Evolutionary conservation across 768 basidiomycete genomes (phyloP).

Genomic region (Collybiopsis luxurians): DNA sequence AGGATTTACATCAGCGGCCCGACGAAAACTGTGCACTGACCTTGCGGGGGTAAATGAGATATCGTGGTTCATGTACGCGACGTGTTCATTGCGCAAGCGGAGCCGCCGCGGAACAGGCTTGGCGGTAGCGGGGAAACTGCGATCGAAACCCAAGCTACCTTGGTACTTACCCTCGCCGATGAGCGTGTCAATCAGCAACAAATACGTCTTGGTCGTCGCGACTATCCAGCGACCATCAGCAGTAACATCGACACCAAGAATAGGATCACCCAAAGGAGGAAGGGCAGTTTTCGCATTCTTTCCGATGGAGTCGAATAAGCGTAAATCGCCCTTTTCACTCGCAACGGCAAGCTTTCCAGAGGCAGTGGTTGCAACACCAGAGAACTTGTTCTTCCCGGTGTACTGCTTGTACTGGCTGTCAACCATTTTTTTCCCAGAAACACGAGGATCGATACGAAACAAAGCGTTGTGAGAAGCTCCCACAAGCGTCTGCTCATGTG

Average conservation of each 20-base stretch:
- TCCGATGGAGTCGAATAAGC: conserved; percentile 92
- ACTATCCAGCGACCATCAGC: conserved; percentile 93
- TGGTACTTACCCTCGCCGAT: conserved; percentile 89
- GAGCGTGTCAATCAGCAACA: conserved; percentile 91
- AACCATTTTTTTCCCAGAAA: conserved; percentile 90
- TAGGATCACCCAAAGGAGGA: conserved; percentile 93
- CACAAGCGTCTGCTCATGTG: conserved; percentile 88
- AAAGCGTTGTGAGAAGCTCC: conserved; percentile 93
- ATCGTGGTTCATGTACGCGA: conserved; percentile 88
- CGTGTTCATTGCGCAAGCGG: conserved; percentile 87
- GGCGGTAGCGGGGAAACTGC: conserved; percentile 90
- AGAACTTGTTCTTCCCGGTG: conserved; percentile 92
- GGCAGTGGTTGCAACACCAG: conserved; percentile 86
- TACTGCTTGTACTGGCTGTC: conserved; percentile 97
- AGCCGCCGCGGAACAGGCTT: conserved; percentile 90
- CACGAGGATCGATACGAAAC: conserved; percentile 96
- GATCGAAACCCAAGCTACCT: conserved; percentile 85
- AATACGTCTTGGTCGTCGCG: conserved; percentile 91
- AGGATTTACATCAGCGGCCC: conserved; percentile 4
- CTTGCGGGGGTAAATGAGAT: conserved; percentile 93
- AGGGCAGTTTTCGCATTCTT: conserved; percentile 99
- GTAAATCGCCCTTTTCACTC: conserved; percentile 94
- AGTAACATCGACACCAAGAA: conserved; percentile 91
- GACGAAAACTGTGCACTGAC: conserved; percentile 35
- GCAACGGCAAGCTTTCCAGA: conserved; percentile 88